Evolutionary conservation across 108 stramenopile genomes (phyloP).

Genomic region (Craspedostauros australis): DNA sequence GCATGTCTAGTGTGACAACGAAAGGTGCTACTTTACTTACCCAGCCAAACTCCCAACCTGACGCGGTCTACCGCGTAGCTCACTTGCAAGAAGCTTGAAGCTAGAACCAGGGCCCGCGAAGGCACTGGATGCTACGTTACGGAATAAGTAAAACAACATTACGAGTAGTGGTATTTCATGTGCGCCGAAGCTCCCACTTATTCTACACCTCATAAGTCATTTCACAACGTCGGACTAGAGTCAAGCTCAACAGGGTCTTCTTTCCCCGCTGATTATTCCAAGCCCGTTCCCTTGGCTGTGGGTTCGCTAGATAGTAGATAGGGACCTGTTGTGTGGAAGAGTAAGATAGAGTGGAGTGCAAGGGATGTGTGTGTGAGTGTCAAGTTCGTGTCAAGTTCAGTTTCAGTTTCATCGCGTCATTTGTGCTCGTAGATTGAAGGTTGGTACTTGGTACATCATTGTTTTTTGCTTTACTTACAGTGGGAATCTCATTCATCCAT

Average conservation of each 20-base stretch:
- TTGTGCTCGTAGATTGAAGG: too few species aligned
- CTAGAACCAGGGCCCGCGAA: slow-evolving; percentile 77
- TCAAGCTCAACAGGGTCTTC: slow-evolving; percentile 98
- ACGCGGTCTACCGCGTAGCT: slow-evolving; percentile 90
- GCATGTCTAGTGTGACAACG: too few species aligned
- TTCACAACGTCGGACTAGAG: slow-evolving; percentile 97
- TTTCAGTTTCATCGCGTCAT: too few species aligned
- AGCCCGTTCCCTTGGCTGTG: slow-evolving; percentile 95
- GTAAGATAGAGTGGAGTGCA: too few species aligned
- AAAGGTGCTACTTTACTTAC: too few species aligned
- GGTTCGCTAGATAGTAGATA: slow-evolving; percentile 96
- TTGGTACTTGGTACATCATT: too few species aligned
- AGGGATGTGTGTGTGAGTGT: too few species aligned
- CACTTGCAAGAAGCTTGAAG: slow-evolving; percentile 45
- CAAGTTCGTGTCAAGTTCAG: too few species aligned
- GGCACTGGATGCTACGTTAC: slow-evolving; percentile 81
- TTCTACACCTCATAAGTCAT: slow-evolving; percentile 97
- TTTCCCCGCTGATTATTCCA: slow-evolving; percentile 87
- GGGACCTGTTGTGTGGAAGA: too few species aligned
- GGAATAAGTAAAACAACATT: slow-evolving; percentile 96
- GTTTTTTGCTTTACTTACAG: too few species aligned
- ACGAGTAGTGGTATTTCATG: slow-evolving; percentile 96
- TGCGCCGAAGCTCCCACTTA: slow-evolving; percentile 91
- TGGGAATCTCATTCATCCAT: slow-evolving; percentile 90
- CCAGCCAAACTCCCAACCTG: slow-evolving; percentile 94